Base-by-base conservation (phyloP, 2,329 filamentous ascomycete genomes). In the Nemania serpens region DNA sequence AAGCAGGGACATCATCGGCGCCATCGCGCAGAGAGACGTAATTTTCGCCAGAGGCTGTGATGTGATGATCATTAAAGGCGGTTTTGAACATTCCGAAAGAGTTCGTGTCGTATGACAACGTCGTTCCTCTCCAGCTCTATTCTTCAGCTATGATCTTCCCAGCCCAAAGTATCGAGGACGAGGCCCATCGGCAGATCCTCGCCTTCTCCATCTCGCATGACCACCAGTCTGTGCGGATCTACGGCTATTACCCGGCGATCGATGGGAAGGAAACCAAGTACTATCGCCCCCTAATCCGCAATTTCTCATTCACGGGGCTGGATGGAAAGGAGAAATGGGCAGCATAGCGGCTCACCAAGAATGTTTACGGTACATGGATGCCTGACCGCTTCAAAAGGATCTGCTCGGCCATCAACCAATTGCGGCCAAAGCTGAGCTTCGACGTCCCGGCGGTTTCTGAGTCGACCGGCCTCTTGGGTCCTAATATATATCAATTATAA, bases 151-250 rank as follows among this genome's bases (percentile, higher is more conserved):
- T n/a, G n/a, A n/a, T n/a, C n/a, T n/a, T n/a, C n/a, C n/a, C n/a
- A n/a, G n/a, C n/a, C n/a, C n/a, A n/a, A n/a, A n/a, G n/a, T n/a
- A n/a, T n/a, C n/a, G 74, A 77, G 60, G 34, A 69, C 1, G 75
- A 79, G 61, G 53, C 79, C 18, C 11, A 79, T 63, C 73, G 73
- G n/a, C 68, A 79, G 62, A 76, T 81, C 25, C 70, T 81, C 9
- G 73, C 71, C 18, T 82, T 80, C 60, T 81, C 78, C 5, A 64
- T 80, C 62, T 79, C 76, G 6, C 69, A 76, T 45, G 72, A 77
- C 63, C 47, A 75, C 41, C 6, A 39, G 1, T 63, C 62, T 0
- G 75, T 77, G 7, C 61, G 72, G 17, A 79, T 81, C 36, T 79
- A 77, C 61, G 75, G 75, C 22, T 70, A 79, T 54, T 80, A 80